These are phyloP conservation scores for Fonsecaea pugnacius DNA, from an alignment of 2,329 filamentous ascomycete genomes.

Conservation along the genomic window DNA sequence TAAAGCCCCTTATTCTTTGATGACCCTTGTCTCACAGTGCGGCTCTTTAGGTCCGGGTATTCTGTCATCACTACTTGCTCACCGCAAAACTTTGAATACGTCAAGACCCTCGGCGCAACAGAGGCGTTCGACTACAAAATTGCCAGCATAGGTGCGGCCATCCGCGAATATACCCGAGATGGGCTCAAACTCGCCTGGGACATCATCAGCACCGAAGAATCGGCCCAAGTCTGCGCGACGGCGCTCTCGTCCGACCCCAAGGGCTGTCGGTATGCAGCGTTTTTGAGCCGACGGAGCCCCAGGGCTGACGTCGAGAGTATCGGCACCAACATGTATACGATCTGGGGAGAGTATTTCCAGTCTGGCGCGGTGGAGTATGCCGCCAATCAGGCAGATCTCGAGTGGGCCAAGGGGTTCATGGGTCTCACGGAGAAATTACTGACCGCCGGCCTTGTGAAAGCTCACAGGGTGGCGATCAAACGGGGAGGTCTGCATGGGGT, in stretches of 20 bases:
- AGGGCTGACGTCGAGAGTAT: not conserved
- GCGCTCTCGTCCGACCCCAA: not conserved
- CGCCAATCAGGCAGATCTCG: slow-evolving; percentile 44
- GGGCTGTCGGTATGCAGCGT: not conserved
- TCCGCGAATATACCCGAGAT: slow-evolving; percentile 37
- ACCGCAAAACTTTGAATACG: slow-evolving; percentile 37
- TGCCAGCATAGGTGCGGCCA: too few species aligned
- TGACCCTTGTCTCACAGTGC: too few species aligned
- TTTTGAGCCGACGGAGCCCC: not conserved
- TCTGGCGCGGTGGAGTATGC: not conserved
- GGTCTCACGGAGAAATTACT: slow-evolving; percentile 47
- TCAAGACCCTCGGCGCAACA: slow-evolving; percentile 38
- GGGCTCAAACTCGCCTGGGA: not conserved
- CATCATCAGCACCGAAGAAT: not conserved
- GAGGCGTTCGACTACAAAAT: slow-evolving; percentile 54
- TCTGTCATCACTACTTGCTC: slow-evolving; percentile 43
- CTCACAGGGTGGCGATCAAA: not conserved
- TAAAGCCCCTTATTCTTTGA: too few species aligned
- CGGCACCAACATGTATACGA: not conserved
- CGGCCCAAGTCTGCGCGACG: not conserved
- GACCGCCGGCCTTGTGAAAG: slow-evolving; percentile 48
- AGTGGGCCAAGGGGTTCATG: slow-evolving; percentile 49
- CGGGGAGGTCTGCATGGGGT: not conserved
- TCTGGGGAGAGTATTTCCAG: slow-evolving; percentile 29
- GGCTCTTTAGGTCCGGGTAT: slow-evolving; percentile 40